Evolutionary conservation across 2,329 filamentous ascomycete genomes (phyloP).

Genomic region (Aspergillus ochraceus): DNA sequence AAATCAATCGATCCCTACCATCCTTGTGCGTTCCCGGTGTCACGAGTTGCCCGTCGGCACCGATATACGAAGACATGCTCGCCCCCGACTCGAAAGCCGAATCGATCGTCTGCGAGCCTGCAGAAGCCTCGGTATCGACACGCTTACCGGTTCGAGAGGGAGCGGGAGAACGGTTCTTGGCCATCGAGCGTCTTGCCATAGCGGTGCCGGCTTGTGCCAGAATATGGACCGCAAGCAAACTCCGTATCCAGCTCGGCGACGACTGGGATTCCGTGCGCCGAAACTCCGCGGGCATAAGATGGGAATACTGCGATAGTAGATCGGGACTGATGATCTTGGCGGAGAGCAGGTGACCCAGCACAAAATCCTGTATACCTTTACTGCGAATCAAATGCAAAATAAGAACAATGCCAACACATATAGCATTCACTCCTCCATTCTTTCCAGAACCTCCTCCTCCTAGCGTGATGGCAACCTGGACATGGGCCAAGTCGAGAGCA

Average conservation of each 20-base stretch:
- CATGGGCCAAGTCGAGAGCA: slow-evolving; percentile 85
- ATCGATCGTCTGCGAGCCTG: slow-evolving; percentile 43
- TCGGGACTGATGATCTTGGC: slow-evolving; percentile 46
- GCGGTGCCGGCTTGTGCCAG: slow-evolving; percentile 50
- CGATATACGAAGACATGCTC: slow-evolving; percentile 41
- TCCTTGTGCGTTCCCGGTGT: slow-evolving; percentile 54
- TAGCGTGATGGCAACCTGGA: slow-evolving; percentile 87
- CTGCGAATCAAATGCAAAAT: slow-evolving; percentile 48
- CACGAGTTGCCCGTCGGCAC: slow-evolving; percentile 49
- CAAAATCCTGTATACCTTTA: slow-evolving; percentile 52
- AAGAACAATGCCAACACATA: slow-evolving; percentile 48
- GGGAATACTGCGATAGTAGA: slow-evolving; percentile 43
- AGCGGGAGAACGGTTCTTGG: slow-evolving; percentile 44
- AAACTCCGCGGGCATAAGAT: slow-evolving; percentile 46
- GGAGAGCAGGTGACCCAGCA: slow-evolving; percentile 45
- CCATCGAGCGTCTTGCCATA: slow-evolving; percentile 49
- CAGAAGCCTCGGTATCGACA: slow-evolving; percentile 46
- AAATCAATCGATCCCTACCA: slow-evolving; percentile 59
- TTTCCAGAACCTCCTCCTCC: slow-evolving; percentile 68
- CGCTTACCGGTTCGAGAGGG: slow-evolving; percentile 44
- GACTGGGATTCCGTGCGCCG: slow-evolving; percentile 43
- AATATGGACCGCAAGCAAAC: slow-evolving; percentile 51
- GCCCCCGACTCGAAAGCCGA: slow-evolving; percentile 45
- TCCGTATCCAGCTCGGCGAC: slow-evolving; percentile 47
- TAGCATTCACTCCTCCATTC: slow-evolving; percentile 46